Base-by-base conservation (phyloP, 1,139 yeast genomes). In the Lodderomyces jiufengensis region DNA sequence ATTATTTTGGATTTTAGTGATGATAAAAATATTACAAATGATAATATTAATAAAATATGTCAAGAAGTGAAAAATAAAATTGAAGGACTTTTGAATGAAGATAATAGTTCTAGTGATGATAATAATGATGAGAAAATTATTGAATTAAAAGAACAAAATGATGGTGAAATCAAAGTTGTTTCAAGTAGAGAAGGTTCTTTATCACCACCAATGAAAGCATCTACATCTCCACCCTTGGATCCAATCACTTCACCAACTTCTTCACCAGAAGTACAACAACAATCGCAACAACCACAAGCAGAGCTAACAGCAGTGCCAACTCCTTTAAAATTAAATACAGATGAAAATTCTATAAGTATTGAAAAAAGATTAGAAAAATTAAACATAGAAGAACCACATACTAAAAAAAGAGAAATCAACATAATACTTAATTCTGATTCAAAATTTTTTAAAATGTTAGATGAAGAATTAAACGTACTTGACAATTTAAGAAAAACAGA, bases 371-470 rank as follows among this genome's bases (percentile, higher is more conserved):
- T 16, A 9, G n/a, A 20, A 5, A 29, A 29, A 4, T 6, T 5
- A 13, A 8, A 12, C 42, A 3, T 42, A 41, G 10, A 18, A 5
- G 6, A 18, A 18, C 20, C 20, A 18, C 35, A 32, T 23, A 36
- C 15, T n/a, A 42, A 40, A 26, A 40, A 37, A 26, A 40, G 39
- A 37, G 71, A 66, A 42, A 60, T 70, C 16, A 54, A 54, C 32
- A 63, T 70, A 24, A 57, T 59, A 47, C 54, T 70, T 24, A 65
- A 66, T 41, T 61, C 73, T 0, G 76, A 70, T 49, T 48, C 63
- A 20, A 71, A 71, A 42, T 81, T 83, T 51, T 80, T 82, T 51
- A 65, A 63, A 35, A 73, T 78, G 67, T 63, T 80, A 35, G 73
- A 79, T 32, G 66, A 67, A 28, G 86, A 79, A 51, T 59, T 83